Conservation (phyloP, 2,329 filamentous ascomycete genomes). For the Paradendryphiella salina region DNA sequence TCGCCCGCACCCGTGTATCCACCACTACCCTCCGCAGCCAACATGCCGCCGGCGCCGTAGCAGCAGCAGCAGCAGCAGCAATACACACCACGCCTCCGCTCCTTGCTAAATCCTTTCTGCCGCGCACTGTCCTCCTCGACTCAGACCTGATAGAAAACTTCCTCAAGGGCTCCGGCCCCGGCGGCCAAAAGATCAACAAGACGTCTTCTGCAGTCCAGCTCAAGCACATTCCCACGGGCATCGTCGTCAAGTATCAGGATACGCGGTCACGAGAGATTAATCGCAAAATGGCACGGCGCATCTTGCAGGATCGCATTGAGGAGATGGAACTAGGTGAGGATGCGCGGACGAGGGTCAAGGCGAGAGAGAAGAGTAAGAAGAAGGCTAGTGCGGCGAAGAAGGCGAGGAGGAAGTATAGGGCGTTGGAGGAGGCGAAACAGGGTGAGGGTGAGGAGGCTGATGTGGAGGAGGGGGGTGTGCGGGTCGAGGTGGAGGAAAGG, state of each 20-base stretch:
- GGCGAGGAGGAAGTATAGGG: constrained; percentile 72
- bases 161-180: constrained; percentile 87
- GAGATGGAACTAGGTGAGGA: constrained; percentile 70
- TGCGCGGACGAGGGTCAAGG: constrained; percentile 68
- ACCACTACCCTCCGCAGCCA: constrained; percentile 8
- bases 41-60: constrained; percentile 8
- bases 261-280: constrained; percentile 88
- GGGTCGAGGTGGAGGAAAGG: constrained; percentile 14
- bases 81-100: constrained; percentile 22
- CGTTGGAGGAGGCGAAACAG: constrained; percentile 68
- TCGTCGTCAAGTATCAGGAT: constrained; percentile 92
- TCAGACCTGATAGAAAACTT: constrained; percentile 81
- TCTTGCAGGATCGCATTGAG: constrained; percentile 79
- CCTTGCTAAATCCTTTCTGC: constrained; percentile 55
- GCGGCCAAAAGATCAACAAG: constrained; percentile 99
- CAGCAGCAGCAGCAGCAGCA: too few relatives aligned
- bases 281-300: constrained; percentile 76
- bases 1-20: constrained; percentile 6
- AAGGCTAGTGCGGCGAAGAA: constrained; percentile 81
- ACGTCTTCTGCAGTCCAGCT: constrained; percentile 93
- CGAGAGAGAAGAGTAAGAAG: constrained; percentile 65
- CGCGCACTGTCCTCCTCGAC: constrained; percentile 74
- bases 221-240: constrained; percentile 83
- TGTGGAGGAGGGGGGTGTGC: constrained; percentile 49
- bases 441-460: constrained; percentile 59